phyloP scores from a whole-genome alignment of 352 stramenopile genomes.

The Phytophthora sp. region DNA sequence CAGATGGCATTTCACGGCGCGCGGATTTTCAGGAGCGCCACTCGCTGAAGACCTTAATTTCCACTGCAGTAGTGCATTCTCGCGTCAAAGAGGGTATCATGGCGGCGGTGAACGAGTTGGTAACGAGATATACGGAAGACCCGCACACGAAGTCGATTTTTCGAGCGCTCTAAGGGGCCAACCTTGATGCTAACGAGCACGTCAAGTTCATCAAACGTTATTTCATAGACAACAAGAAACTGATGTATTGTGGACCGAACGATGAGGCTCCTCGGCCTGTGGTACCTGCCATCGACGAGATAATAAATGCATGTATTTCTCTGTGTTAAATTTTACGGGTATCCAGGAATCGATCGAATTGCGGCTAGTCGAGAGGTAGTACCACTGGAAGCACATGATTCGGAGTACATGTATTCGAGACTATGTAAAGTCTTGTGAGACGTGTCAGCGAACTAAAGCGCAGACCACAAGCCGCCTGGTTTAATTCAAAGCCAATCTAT shows the following conservation, averaged over 20 bases:
- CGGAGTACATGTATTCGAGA: background rate
- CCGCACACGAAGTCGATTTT: background rate
- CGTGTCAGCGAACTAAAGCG: conserved; percentile 1
- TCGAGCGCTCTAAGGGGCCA: background rate
- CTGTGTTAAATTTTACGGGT: too few species aligned
- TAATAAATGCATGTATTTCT: too few species aligned
- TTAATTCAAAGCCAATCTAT: background rate
- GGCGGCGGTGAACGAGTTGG: background rate
- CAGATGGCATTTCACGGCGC: conserved; percentile 3
- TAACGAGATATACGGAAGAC: background rate
- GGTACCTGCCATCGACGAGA: background rate
- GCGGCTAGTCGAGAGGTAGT: background rate
- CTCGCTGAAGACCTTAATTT: background rate
- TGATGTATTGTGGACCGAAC: background rate
- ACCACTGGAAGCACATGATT: conserved; percentile 8
- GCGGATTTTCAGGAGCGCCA: background rate
- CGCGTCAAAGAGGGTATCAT: background rate
- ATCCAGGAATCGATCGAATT: background rate
- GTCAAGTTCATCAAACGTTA: background rate
- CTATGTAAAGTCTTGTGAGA: background rate
- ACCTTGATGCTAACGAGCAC: background rate
- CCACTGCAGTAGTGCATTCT: background rate
- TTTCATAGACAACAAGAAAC: background rate
- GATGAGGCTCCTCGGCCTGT: background rate
- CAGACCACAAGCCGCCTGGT: background rate